Base-by-base conservation (phyloP, 345 rosid species). In the Garcia nutans region DNA sequence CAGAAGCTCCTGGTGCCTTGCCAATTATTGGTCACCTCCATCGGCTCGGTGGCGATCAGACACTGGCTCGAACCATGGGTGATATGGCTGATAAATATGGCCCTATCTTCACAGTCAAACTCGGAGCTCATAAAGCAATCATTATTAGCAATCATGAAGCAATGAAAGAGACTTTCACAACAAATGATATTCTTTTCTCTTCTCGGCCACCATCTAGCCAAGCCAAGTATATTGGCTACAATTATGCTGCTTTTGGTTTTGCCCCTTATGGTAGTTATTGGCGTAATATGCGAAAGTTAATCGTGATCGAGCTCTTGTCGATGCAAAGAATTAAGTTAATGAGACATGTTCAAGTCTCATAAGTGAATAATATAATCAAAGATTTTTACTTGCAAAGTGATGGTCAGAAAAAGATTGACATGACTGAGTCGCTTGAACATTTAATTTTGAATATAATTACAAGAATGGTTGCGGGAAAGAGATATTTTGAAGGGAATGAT, bases 381-480 rank as follows among this genome's bases (percentile, higher is more conserved):
- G 11, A 49, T 28, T 28, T 76, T 16, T 76, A 69, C 58, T 37
- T 57, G 33, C 50, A 57, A 15, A 44, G 56, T 15, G 37, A 49
- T 7, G 20, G 41, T 16, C 56, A 10, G 49, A 16, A 20, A 6
- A 13, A 57, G 37, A 67, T 67, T 3, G 57, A 26, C 12, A 67
- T 76, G 49, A 76, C 80, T 45, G 80, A 76, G 16, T 13, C 23
- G 11, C n/a, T 80, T 5, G 67, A 76, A 8, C 68, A 28, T 41
- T 16, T 76, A 16, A 63, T 68, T 24, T 26, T 71, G 9, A 76
- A 80, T 61, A 60, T 31, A 47, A 76, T 80, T 24, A 80, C 74
- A 10, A 71, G 59, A 37, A 71, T 80, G 77, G 68, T 80, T 59
- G 83, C 77, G 0, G 80, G 83, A 15, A 80, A 80, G 47, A 72